Evolutionary conservation across 23 red algal genomes (phyloP).

Genomic region (Agarophyton chilense): DNA sequence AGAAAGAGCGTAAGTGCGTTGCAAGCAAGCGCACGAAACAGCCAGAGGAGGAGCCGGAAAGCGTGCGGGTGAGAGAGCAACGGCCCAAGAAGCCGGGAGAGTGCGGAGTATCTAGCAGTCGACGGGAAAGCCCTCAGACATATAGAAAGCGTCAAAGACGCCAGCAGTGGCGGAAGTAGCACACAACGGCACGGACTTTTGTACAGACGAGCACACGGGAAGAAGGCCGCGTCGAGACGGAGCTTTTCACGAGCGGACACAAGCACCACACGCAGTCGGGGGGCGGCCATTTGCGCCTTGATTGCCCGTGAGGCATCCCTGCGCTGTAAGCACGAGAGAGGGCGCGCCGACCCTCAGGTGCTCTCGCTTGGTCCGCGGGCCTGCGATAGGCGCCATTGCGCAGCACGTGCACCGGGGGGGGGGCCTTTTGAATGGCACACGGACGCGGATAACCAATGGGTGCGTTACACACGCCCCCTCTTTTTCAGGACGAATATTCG

Average conservation of each 20-base stretch:
- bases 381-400: not conserved
- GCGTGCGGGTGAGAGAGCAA: not conserved
- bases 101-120: not conserved
- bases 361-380: conserved; percentile 1
- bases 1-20: not conserved
- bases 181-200: not conserved
- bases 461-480: conserved; percentile 14
- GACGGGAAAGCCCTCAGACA: not conserved
- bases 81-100: not conserved
- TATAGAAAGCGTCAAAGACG: not conserved
- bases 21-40: not conserved
- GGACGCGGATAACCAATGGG: not conserved
- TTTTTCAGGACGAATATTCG: not conserved
- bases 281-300: not conserved
- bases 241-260: not conserved
- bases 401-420: too few species aligned
- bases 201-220: not conserved
- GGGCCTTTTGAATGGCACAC: not conserved
- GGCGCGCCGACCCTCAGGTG: not conserved
- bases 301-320: not conserved
- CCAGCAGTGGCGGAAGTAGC: not conserved
- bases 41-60: not conserved
- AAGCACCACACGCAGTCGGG: not conserved
- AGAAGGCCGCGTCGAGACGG: not conserved
- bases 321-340: conserved; percentile 4